A percentile compares a stretch with the other conserved stretches of the same genome.
phyloP scores from a whole-genome alignment of 2,329 filamentous ascomycete genomes.

The Aureobasidium sp. region DNA sequence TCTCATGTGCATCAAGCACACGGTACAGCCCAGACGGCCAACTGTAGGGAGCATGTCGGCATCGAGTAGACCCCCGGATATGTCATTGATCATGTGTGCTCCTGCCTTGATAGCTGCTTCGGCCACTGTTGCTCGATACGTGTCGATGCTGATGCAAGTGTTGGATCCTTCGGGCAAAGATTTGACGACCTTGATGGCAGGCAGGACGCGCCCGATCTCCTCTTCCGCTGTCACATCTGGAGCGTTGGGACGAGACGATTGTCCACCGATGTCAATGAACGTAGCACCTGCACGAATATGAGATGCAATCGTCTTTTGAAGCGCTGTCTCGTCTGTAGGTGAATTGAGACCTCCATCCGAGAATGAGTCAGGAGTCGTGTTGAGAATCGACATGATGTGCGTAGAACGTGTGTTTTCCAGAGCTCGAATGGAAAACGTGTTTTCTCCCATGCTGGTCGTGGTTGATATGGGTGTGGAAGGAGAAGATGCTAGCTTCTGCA shows the following conservation, averaged over 20 bases:
- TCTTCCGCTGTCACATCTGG: constrained; percentile 62
- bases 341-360: constrained; percentile 74
- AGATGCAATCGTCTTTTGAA: constrained; percentile 52
- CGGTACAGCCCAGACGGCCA: constrained; percentile 68
- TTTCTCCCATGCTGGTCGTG: constrained; percentile 9
- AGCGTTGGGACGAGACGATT: constrained; percentile 78
- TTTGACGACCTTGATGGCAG: constrained; percentile 68
- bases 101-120: constrained; percentile 67
- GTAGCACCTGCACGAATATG: constrained; percentile 66
- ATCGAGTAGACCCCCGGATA: constrained; percentile 77
- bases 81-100: constrained; percentile 90
- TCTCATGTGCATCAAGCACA: constrained; percentile 90
- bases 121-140: constrained; percentile 80
- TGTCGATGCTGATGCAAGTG: constrained; percentile 82
- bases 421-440: constrained; percentile 50
- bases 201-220: constrained; percentile 71
- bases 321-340: constrained; percentile 37
- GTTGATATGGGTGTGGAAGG: constrained; percentile 29
- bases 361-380: constrained; percentile 93
- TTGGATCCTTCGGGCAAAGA: constrained; percentile 54
- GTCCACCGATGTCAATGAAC: constrained; percentile 87
- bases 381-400: constrained; percentile 87
- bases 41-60: constrained; percentile 74
- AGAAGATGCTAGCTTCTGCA: not conserved
- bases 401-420: constrained; percentile 54